Base-by-base conservation (phyloP, 306 rosid species). In the Trifolium pratense region DNA sequence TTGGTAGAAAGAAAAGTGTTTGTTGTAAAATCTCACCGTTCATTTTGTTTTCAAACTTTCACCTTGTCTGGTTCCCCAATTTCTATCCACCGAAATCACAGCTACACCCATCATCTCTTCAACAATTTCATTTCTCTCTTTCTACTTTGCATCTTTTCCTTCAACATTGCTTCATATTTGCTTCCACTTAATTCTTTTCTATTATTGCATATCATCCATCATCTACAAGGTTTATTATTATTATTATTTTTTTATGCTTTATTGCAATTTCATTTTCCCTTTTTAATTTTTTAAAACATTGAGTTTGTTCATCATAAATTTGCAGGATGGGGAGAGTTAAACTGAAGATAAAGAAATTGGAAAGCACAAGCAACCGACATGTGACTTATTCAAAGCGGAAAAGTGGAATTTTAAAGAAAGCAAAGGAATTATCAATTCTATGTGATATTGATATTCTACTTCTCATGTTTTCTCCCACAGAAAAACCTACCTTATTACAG, bases 271-370 rank as follows among this genome's bases (percentile, higher is more conserved):
- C 0, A 7, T 17, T 56, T 78, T 57, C 11, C 45, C 16, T 9
- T 71, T 55, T 1, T 7, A 2, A 13, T 15, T 45, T n/a, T 65
- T 20, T 71, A 32, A 34, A 3, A 34, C 15, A 62, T 9, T 64
- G 32, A 1, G 0, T 49, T 49, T 40, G 56, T 13, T 57, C 15
- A 15, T 31, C 6, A 6, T 10, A 53, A 56, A 58, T 56, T 75
- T 82, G 68, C 84, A 91, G 89, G 84, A 91, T 91, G 97, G 95
- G 97, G 39, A 89, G 95, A 84, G 95, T 87, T 64, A 91, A 89
- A 75, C 79, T 91, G 46, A 91, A 87, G 87, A 87, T 87, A 73
- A 89, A 91, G 87, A 91, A 87, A 79, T 78, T 91, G 43, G 97
- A 91, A 82, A 91, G 86, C 84, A 81, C 76, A 18, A 87, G 87